Evolutionary conservation across 129 eudicot genomes (phyloP), one percentile per base, ranked within the genome.

Genomic region (Dittrichia graveolens): DNA sequence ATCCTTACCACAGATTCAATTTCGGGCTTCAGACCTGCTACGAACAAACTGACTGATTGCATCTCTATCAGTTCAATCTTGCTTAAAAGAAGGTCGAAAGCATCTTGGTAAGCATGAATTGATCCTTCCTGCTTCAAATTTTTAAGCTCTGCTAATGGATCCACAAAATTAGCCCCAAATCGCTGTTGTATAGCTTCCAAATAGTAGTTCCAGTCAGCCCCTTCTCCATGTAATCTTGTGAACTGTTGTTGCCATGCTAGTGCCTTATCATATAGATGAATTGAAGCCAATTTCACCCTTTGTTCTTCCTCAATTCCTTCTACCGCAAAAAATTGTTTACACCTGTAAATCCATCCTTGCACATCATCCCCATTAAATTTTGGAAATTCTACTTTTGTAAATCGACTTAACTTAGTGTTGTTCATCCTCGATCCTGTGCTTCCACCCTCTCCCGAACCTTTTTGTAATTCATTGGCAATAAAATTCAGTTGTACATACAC

Each of bases 321-420:
- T 3, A 52, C 18, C 6, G 13, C 18, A 18, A 4, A 52, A 19
- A 14, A 52, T n/a, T 52, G 58, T 2, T 52, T 52, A 52, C 58
- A 12, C 7, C 0, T 13, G 8, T 52, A 52, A 6, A 52, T 12
- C 18, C 31, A 52, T 15, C 57, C 57, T 3, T 52, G 12, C 16
- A 52, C 57, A n/a, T 52, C 57, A 4, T 4, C 16, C 4, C 57
- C 57, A 4, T 15, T 6, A 52, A 86, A 86, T 19, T 83, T 86
- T 24, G 31, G 31, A 24, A 24, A 24, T 24, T 24, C 31, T 0
- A 24, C 31, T 24, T 24, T 24, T 24, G 31, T 24, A 24, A 24
- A 24, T 24, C 31, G 31, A 24, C 31, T 24, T 24, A 24, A 2
- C 31, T 2, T 24, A 2, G 31, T 24, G 31, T 24, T 24, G 31